Evolutionary conservation across 2,329 filamentous ascomycete genomes (phyloP).

Genomic region (Cercospora citrullina): DNA sequence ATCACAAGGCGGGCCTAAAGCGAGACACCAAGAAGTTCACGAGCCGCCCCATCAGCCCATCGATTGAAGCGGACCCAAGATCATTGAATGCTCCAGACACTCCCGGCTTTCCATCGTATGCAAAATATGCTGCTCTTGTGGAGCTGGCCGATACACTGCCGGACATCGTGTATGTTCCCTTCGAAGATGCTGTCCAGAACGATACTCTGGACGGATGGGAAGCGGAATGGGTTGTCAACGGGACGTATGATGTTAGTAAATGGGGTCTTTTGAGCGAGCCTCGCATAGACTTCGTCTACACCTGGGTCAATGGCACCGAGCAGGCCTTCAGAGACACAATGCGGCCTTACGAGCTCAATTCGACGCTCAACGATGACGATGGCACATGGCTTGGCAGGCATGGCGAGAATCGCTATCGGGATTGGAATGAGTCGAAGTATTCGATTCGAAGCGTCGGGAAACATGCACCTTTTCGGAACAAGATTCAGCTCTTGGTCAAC

Average conservation of each 20-base stretch:
- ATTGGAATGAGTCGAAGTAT: conserved; percentile 18
- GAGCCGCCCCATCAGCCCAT: neutral
- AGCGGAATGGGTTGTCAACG: neutral
- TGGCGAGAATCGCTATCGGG: conserved; percentile 6
- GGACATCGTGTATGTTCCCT: neutral
- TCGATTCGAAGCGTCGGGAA: conserved; percentile 7
- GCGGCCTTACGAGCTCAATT: neutral
- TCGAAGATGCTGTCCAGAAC: neutral
- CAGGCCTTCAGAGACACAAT: neutral
- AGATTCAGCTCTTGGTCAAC: conserved; percentile 25
- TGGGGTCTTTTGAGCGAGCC: neutral
- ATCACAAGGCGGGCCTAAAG: no score
- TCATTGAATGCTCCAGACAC: neutral
- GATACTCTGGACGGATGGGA: neutral
- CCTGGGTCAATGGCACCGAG: neutral
- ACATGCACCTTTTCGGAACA: conserved; percentile 14
- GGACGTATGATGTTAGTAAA: neutral
- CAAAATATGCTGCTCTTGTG: neutral
- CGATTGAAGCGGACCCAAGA: neutral
- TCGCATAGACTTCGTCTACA: neutral
- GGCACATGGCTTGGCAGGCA: neutral
- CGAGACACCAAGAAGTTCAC: neutral
- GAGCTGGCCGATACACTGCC: neutral
- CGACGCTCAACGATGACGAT: neutral
- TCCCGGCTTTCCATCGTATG: neutral